Base-by-base conservation (phyloP, 1,284 basidiomycete species). In the Puccinia triticina region DNA sequence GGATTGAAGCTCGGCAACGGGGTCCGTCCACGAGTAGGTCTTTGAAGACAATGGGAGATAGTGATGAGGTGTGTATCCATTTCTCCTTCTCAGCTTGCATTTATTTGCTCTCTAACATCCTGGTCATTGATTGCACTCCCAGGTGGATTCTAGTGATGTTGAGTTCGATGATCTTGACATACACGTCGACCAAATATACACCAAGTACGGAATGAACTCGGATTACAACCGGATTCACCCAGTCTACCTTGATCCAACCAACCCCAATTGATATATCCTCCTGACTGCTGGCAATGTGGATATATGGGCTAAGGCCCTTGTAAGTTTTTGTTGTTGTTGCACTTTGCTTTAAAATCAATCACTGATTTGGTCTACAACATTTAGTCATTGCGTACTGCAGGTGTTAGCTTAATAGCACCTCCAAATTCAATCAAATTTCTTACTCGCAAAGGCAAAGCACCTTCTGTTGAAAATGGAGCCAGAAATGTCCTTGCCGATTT, bases 221-320 rank as follows among this genome's bases (percentile, higher is more conserved):
- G 69, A 48, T 4, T 72, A 72, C 29, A 46, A 72, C n/a, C n/a
- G 16, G 18, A 29, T 48, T 18, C 69, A 72, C 32, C 69, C 32
- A 0, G 69, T 72, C 10, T 72, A 50, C 43, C 46, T 71, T 8
- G 43, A 72, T 18, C 69, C 69, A 1, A 11, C 43, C 11, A 50
- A 72, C 29, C 4, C 29, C 11, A 18, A 72, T 26, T 16, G 46
- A 29, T 72, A 11, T 14, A 48, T 72, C 21, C 46, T 50, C 34
- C 16, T 72, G 3, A 72, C 46, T 16, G 14, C 69, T 11, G 69
- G 69, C 21, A 50, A 48, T 48, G 43, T 72, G 2, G 23, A 32
- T 16, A 32, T 10, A 14, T 72, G 69, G 69, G 48, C 43, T 16
- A 26, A 50, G 43, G 46, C 23, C 10, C 43, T 72, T 43, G 69